These are phyloP conservation scores for Cladosporium sp. DNA, from an alignment of 2,329 filamentous ascomycete species.

Conservation along the genomic window DNA sequence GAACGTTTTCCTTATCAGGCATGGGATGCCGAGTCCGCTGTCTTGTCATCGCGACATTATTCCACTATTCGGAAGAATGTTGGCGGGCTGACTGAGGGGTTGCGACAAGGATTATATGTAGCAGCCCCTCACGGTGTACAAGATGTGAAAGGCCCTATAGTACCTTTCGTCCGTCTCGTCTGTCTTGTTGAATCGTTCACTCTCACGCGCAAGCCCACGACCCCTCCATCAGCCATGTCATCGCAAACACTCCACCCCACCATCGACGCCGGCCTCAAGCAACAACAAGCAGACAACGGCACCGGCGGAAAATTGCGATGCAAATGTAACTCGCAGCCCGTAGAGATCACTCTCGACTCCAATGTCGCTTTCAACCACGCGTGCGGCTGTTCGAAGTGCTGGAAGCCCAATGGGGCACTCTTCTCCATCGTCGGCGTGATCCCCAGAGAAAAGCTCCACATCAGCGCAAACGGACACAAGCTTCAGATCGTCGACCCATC, in stretches of 20 bases:
- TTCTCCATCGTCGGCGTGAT: slow-evolving; percentile 63
- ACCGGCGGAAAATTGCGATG: slow-evolving; percentile 59
- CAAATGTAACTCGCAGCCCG: slow-evolving; percentile 53
- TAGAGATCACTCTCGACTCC: slow-evolving; percentile 54
- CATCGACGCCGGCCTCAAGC: slow-evolving; percentile 58
- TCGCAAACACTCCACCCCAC: slow-evolving; percentile 53
- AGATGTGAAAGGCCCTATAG: not conserved
- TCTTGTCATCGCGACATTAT: not conserved
- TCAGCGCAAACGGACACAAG: slow-evolving; percentile 58
- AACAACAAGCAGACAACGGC: slow-evolving; percentile 54
- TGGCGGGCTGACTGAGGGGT: not conserved
- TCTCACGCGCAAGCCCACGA: not conserved
- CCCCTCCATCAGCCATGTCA: not conserved
- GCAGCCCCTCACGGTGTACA: not conserved
- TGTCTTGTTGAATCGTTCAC: not conserved
- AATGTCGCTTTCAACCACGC: slow-evolving; percentile 67
- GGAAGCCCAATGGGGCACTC: slow-evolving; percentile 61
- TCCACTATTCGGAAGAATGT: not conserved
- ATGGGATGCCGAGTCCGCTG: not conserved
- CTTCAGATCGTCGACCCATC: slow-evolving; percentile 51
- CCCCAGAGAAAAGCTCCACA: slow-evolving; percentile 50
- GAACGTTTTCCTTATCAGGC: not conserved
- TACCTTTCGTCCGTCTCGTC: not conserved
- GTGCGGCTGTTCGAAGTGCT: slow-evolving; percentile 69
- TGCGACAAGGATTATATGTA: not conserved